Evolutionary conservation across 352 stramenopile genomes (phyloP).

Genomic region (Globisporangium recalcitrans): DNA sequence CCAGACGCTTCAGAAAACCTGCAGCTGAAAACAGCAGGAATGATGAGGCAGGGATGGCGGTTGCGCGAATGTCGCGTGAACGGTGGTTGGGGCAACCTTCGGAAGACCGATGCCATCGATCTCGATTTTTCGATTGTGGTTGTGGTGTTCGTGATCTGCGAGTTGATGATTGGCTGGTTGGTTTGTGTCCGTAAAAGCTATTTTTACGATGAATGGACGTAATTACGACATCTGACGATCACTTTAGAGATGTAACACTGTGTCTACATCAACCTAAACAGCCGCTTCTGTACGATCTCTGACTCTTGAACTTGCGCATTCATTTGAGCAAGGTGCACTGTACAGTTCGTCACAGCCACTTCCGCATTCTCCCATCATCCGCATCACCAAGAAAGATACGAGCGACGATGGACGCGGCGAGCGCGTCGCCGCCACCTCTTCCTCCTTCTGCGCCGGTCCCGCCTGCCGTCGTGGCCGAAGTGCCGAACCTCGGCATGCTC

Average conservation of each 20-base stretch:
- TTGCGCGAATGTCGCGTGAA: conserved; percentile 6
- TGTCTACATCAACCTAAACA: too few species aligned
- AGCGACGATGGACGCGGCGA: background rate
- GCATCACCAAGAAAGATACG: background rate
- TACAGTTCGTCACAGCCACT: background rate
- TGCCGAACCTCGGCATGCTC: conserved; percentile 21
- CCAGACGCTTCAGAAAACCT: conserved; percentile 2
- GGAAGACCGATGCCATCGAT: conserved; percentile 6
- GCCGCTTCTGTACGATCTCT: too few species aligned
- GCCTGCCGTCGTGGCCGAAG: background rate
- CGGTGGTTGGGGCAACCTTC: conserved; percentile 1
- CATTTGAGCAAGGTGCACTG: too few species aligned
- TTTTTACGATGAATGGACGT: too few species aligned
- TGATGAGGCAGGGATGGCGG: background rate
- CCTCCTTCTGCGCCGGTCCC: background rate
- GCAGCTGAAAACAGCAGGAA: conserved; percentile 5
- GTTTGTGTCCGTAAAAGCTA: too few species aligned
- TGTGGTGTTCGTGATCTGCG: too few species aligned
- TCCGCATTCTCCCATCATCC: background rate
- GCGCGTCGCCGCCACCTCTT: background rate
- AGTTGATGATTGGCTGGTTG: too few species aligned
- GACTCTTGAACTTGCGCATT: too few species aligned
- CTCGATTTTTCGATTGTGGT: conserved; percentile 11
- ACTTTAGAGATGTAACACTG: too few species aligned
- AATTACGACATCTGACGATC: too few species aligned